A percentile compares a stretch with the other conserved stretches of the same genome.
phyloP scores from a whole-genome alignment of 768 basidiomycete species.

The Calocybe gangraenosa region DNA sequence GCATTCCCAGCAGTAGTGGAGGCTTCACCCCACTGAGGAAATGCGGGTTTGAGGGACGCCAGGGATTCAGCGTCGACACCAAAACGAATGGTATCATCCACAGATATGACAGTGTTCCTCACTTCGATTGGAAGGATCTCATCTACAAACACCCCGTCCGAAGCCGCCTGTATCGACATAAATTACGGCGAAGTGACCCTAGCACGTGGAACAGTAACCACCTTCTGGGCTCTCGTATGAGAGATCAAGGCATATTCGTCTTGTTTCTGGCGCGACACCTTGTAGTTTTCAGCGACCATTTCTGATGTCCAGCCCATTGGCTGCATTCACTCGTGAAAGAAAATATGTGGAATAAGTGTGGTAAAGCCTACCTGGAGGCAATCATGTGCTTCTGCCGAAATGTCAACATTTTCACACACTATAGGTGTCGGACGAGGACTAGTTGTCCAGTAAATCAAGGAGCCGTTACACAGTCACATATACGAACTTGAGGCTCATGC shows the following conservation, averaged over 20 bases:
- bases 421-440: conserved; percentile 76
- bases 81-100: conserved; percentile 85
- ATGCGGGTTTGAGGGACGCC: conserved; percentile 77
- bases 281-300: conserved; percentile 78
- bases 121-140: conserved; percentile 90
- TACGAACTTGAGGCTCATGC: conserved; percentile 43
- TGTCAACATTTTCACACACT: conserved; percentile 53
- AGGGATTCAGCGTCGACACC: conserved; percentile 81
- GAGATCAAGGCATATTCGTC: conserved; percentile 89
- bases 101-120: conserved; percentile 58
- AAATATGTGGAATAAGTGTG: not conserved
- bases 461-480: not conserved
- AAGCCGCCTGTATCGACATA: conserved; percentile 44
- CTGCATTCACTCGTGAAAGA: conserved; percentile 27
- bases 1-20: conserved; percentile 83
- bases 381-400: conserved; percentile 63
- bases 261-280: conserved; percentile 76
- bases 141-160: conserved; percentile 69
- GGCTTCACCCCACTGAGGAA: conserved; percentile 70
- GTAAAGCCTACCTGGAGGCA: conserved; percentile 58
- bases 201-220: conserved; percentile 17
- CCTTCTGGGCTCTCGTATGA: conserved; percentile 74
- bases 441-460: conserved; percentile 6
- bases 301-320: conserved; percentile 97
- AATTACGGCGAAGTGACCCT: not conserved